phyloP scores from a whole-genome alignment of 75 land plant species.

The Sequoiadendron giganteum region DNA sequence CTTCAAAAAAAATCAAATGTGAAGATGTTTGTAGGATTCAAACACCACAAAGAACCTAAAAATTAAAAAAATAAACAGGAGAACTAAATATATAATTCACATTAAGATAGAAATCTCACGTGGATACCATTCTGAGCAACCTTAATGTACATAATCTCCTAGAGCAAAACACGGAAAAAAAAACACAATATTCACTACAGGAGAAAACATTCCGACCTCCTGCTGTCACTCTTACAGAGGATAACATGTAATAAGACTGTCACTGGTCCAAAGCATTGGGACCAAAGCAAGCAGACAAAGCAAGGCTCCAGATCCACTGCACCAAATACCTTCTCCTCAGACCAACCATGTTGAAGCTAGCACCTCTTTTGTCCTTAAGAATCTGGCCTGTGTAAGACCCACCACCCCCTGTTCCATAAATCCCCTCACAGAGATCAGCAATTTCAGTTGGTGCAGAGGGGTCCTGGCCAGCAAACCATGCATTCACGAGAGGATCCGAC shows the following conservation, averaged over 20 bases:
- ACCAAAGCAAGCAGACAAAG: slow-evolving; percentile 30
- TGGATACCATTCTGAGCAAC: neutral
- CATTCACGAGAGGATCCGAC: slow-evolving; percentile 74
- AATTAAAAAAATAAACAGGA: neutral
- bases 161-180: neutral
- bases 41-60: too few relatives aligned
- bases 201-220: neutral
- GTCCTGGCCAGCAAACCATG: slow-evolving; percentile 82
- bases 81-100: neutral
- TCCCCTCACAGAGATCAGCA: slow-evolving; percentile 78
- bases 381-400: slow-evolving; percentile 74
- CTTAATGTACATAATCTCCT: neutral
- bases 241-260: neutral
- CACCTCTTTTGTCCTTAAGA: slow-evolving; percentile 43
- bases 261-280: slow-evolving; percentile 32
- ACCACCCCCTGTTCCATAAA: slow-evolving; percentile 78
- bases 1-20: neutral
- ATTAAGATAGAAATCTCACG: neutral
- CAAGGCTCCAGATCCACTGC: slow-evolving; percentile 69
- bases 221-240: neutral
- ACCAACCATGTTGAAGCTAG: slow-evolving; percentile 65
- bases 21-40: neutral
- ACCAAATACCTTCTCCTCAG: slow-evolving; percentile 49
- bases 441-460: slow-evolving; percentile 72
- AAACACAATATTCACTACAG: neutral